phyloP scores from a whole-genome alignment of 2,329 filamentous ascomycete species.

The Pochonia chlamydosporia region DNA sequence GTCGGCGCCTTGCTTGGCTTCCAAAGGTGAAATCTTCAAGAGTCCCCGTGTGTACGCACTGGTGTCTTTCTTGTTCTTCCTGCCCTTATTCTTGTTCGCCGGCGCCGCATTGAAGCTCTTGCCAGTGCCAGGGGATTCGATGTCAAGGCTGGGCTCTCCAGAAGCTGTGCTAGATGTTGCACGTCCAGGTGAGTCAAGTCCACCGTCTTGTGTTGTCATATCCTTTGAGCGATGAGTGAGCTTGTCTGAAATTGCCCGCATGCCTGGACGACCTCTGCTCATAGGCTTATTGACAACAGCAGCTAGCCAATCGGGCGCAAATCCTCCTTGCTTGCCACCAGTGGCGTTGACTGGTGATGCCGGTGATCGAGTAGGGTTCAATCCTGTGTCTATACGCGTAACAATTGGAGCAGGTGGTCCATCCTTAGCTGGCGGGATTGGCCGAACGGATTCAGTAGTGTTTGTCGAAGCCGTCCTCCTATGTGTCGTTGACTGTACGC shows the following conservation, averaged over 20 bases:
- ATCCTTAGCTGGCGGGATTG: constrained; percentile 48
- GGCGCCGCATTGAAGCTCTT: constrained; percentile 49
- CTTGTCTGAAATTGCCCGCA: constrained; percentile 81
- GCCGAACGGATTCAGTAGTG: constrained; percentile 49
- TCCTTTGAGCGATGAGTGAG: constrained; percentile 52
- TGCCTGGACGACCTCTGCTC: constrained; percentile 53
- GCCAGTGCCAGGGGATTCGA: constrained; percentile 65
- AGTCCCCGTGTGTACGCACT: constrained; percentile 89
- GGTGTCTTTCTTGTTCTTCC: constrained; percentile 88
- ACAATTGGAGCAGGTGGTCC: constrained; percentile 45
- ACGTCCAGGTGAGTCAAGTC: constrained; percentile 59
- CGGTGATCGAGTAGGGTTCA: constrained; percentile 29
- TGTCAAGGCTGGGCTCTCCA: constrained; percentile 64
- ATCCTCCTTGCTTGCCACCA: constrained; percentile 33
- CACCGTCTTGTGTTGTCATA: constrained; percentile 44
- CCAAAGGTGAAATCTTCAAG: constrained; percentile 70
- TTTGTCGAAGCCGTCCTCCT: constrained; percentile 56
- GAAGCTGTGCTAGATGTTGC: constrained; percentile 72
- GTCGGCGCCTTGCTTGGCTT: constrained; percentile 81
- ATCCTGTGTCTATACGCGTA: constrained; percentile 50
- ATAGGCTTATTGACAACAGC: constrained; percentile 43
- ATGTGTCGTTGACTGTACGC: constrained; percentile 40
- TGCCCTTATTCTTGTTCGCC: constrained; percentile 42
- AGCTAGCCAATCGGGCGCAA: constrained; percentile 52
- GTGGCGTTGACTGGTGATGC: constrained; percentile 36